Percentiles rank a stretch among this genome's conserved stretches.
phyloP scores from a whole-genome alignment of 768 basidiomycete species.

The Hypholoma sublateritium region DNA sequence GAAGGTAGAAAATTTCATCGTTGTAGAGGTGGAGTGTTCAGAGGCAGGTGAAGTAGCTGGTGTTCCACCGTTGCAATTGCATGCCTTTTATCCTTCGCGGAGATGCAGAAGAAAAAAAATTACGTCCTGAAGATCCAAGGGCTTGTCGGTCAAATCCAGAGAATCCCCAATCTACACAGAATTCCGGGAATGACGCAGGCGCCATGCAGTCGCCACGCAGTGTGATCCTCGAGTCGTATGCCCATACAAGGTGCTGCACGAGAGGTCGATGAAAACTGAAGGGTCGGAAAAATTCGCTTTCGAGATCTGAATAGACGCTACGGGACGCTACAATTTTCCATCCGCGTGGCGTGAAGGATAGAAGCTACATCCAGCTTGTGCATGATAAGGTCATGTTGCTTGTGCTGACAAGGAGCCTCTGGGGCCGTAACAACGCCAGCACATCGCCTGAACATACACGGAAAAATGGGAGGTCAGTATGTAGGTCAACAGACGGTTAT shows the following conservation, averaged over 20 bases:
- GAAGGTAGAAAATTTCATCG: slow-evolving; percentile 10
- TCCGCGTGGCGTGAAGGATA: slow-evolving; percentile 1
- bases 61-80: not conserved
- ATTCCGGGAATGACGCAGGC: slow-evolving; percentile 17
- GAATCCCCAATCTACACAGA: slow-evolving; percentile 12
- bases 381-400: slow-evolving; percentile 3
- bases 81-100: slow-evolving; percentile 5
- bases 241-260: not conserved
- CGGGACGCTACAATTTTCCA: not conserved
- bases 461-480: not conserved
- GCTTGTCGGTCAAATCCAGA: slow-evolving; percentile 6
- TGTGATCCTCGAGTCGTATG: slow-evolving; percentile 9
- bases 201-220: slow-evolving; percentile 7
- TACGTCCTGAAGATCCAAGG: not conserved
- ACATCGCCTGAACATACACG: slow-evolving; percentile 6
- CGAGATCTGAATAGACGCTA: not conserved
- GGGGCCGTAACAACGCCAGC: not conserved
- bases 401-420: not conserved
- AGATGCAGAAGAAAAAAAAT: not conserved
- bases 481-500: not conserved
- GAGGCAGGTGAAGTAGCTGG: not conserved
- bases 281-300: not conserved
- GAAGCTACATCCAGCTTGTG: not conserved
- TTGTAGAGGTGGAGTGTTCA: not conserved
- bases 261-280: slow-evolving; percentile 2